These are phyloP conservation scores for Suillus hirtellus DNA, from an alignment of 768 basidiomycete species.

Conservation along the genomic window DNA sequence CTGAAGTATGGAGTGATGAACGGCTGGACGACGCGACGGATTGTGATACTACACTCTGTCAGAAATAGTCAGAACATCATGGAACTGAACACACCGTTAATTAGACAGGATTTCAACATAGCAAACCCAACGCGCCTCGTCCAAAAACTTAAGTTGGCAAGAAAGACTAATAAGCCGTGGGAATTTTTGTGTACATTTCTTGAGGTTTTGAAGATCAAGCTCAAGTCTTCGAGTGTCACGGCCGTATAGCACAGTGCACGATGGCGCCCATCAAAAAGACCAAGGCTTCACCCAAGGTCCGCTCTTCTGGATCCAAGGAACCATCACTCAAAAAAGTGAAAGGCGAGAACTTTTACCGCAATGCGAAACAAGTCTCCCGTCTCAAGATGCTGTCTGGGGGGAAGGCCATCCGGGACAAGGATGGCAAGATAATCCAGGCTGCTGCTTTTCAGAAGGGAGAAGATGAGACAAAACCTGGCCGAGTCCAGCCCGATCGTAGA, in stretches of 20 bases:
- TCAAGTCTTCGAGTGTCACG: constrained; percentile 9
- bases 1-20: constrained; percentile 50
- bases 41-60: constrained; percentile 34
- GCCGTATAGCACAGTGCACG: not conserved
- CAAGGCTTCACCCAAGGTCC: constrained; percentile 33
- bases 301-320: constrained; percentile 49
- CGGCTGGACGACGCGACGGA: constrained; percentile 42
- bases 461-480: constrained; percentile 83
- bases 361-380: constrained; percentile 83
- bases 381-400: constrained; percentile 94
- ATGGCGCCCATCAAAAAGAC: constrained; percentile 35
- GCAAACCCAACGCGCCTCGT: constrained; percentile 4
- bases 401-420: constrained; percentile 85
- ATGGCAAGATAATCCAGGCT: constrained; percentile 90
- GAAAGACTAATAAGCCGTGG: constrained; percentile 34
- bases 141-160: constrained; percentile 6
- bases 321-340: constrained; percentile 69
- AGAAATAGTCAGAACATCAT: not conserved
- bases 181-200: constrained; percentile 27
- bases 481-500: constrained; percentile 91
- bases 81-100: constrained; percentile 20
- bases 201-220: constrained; percentile 19
- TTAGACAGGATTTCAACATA: constrained; percentile 31
- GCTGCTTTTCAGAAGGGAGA: constrained; percentile 97
- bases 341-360: constrained; percentile 97